A percentile compares a stretch with the other conserved stretches of the same genome.
Conservation (phyloP, 371 early-diverging fungal genomes). For the Mortierella sp. region DNA sequence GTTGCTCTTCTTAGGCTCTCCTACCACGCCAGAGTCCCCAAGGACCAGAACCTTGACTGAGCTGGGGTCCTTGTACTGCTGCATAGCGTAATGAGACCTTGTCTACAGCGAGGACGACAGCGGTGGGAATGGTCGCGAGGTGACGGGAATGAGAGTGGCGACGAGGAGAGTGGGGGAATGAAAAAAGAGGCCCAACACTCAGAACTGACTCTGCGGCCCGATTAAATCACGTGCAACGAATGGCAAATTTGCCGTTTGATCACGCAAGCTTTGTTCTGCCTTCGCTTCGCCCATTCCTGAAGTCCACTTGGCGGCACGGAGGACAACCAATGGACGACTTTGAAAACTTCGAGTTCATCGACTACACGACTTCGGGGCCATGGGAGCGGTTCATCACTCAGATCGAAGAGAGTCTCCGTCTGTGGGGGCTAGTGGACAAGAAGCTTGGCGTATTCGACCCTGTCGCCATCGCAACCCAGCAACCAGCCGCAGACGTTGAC, state of each 20-base stretch:
- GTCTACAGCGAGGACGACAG: too few relatives aligned
- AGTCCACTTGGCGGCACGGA: background rate
- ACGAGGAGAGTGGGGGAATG: too few relatives aligned
- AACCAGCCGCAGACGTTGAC: background rate
- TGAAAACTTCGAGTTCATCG: conserved; percentile 55
- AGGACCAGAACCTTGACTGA: conserved; percentile 41
- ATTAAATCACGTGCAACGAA: too few relatives aligned
- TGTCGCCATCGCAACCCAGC: conserved; percentile 1
- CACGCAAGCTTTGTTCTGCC: background rate
- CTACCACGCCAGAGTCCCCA: conserved; percentile 52
- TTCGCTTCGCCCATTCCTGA: background rate
- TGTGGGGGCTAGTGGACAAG: conserved; percentile 37
- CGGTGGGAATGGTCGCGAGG: too few relatives aligned
- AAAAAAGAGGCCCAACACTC: too few relatives aligned
- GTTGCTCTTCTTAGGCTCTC: background rate
- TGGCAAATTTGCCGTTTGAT: background rate
- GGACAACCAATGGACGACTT: conserved; percentile 41
- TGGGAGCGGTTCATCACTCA: conserved; percentile 54
- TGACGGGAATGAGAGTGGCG: too few relatives aligned
- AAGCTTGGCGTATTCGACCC: conserved; percentile 41
- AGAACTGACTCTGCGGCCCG: too few relatives aligned
- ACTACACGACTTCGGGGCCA: conserved; percentile 51
- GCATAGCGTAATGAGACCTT: conserved; percentile 1
- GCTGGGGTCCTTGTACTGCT: conserved; percentile 6
- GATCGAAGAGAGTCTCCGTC: conserved; percentile 44